Evolutionary conservation across 2,329 filamentous ascomycete species (phyloP).

Genomic region (Pseudogymnoascus sp.): DNA sequence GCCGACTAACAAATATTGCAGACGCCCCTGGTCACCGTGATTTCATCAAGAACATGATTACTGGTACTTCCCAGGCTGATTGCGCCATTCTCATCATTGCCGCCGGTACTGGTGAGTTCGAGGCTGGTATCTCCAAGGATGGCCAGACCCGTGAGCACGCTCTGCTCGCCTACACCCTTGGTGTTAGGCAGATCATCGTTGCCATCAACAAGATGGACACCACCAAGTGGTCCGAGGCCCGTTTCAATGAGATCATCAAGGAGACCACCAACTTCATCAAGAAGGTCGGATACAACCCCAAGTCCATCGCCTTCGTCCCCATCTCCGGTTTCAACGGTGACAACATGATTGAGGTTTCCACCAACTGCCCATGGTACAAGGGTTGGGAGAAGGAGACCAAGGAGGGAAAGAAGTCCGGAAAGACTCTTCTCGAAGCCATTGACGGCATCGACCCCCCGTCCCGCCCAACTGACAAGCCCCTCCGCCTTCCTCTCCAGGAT

Average conservation of each 20-base stretch:
- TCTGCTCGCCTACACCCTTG: constrained; percentile 98
- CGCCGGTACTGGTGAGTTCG: constrained; percentile 99
- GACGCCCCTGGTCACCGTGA: constrained; percentile 99
- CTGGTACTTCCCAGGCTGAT: constrained; percentile 99
- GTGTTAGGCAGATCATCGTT: constrained; percentile 99
- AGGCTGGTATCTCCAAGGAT: constrained; percentile 99
- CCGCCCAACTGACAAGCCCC: constrained; percentile 97
- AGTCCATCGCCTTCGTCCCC: constrained; percentile 94
- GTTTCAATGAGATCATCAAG: constrained; percentile 99
- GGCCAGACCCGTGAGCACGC: constrained; percentile 99
- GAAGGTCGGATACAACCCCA: constrained; percentile 99
- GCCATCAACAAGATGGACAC: constrained; percentile 99
- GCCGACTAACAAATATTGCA: constrained; percentile 25
- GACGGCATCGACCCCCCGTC: constrained; percentile 87
- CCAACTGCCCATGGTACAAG: constrained; percentile 99
- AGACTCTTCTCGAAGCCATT: constrained; percentile 99
- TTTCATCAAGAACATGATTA: constrained; percentile 99
- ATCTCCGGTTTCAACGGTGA: constrained; percentile 99
- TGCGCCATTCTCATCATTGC: constrained; percentile 99
- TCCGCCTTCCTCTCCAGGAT: constrained; percentile 99
- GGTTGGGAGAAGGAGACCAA: constrained; percentile 99
- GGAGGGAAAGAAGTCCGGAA: constrained; percentile 74
- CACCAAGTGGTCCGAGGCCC: constrained; percentile 92
- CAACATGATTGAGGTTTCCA: constrained; percentile 91
- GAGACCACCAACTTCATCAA: constrained; percentile 99